Conservation (phyloP, 306 rosid species). For the Quercus rubra region DNA sequence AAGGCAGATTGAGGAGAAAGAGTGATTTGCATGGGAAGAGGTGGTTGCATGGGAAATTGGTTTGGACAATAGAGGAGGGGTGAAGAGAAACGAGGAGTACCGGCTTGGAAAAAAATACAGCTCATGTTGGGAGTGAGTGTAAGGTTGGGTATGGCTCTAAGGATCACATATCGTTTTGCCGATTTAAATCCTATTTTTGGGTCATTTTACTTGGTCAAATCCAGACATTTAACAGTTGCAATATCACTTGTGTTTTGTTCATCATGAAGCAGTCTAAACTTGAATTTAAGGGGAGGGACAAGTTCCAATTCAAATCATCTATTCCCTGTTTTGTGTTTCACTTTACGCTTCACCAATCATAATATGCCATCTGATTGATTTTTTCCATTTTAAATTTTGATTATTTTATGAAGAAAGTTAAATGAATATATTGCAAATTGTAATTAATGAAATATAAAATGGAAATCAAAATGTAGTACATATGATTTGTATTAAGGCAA, state of each 20-base stretch:
- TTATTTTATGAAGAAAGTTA: too few species aligned
- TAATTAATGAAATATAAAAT: too few species aligned
- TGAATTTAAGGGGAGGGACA: not conserved
- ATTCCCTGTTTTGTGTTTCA: too few species aligned
- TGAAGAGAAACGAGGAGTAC: too few species aligned
- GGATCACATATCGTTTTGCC: not conserved
- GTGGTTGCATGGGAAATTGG: constrained; percentile 4
- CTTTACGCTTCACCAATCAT: too few species aligned
- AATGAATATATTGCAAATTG: too few species aligned
- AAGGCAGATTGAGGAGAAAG: not conserved
- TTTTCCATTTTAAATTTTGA: too few species aligned
- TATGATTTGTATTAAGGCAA: too few species aligned
- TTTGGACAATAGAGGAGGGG: not conserved
- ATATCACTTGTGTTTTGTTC: not conserved
- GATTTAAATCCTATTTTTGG: not conserved
- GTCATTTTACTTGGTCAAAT: not conserved
- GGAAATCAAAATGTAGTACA: too few species aligned
- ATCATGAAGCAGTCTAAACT: not conserved
- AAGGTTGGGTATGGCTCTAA: not conserved
- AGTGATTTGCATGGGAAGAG: constrained; percentile 31
- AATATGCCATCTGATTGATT: too few species aligned
- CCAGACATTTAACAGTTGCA: not conserved
- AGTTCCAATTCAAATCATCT: too few species aligned
- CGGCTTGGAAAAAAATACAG: not conserved
- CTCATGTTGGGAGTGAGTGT: not conserved